These are phyloP conservation scores for Mycothermus thermophilus DNA, from an alignment of 495 filamentous ascomycete species.

Conservation along the genomic window DNA sequence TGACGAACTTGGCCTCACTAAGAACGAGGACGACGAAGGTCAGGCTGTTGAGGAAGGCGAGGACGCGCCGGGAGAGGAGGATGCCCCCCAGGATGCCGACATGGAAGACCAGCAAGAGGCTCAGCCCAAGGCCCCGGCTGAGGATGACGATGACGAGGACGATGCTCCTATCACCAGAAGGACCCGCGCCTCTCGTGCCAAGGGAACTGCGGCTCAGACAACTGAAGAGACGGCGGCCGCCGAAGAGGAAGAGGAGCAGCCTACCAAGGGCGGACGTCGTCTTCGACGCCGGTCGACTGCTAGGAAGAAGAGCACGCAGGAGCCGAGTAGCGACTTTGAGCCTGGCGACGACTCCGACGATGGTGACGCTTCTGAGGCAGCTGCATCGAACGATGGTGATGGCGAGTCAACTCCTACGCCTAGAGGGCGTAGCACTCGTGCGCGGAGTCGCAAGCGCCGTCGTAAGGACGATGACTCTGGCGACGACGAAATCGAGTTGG, in stretches of 20 bases:
- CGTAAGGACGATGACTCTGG: slow-evolving; percentile 14
- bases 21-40: too few relatives aligned
- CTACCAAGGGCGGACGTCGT: slow-evolving; percentile 24
- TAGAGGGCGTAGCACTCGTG: slow-evolving; percentile 22
- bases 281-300: slow-evolving; percentile 32
- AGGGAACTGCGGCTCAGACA: slow-evolving; percentile 7
- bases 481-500: slow-evolving; percentile 53
- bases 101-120: slow-evolving; percentile 12
- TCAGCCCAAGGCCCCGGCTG: slow-evolving; percentile 26
- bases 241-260: too few relatives aligned
- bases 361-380: slow-evolving; percentile 32
- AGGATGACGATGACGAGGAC: slow-evolving; percentile 51
- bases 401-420: slow-evolving; percentile 31
- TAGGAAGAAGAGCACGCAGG: slow-evolving; percentile 41
- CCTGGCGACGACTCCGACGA: slow-evolving; percentile 51
- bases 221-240: slow-evolving; percentile 23
- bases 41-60: slow-evolving; percentile 7
- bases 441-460: slow-evolving; percentile 26
- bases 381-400: slow-evolving; percentile 20
- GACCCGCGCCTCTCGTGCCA: slow-evolving; percentile 32
- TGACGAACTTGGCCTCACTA: slow-evolving; percentile 24
- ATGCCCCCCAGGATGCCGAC: slow-evolving; percentile 3
- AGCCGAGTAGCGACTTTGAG: slow-evolving; percentile 82
- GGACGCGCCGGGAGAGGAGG: slow-evolving; percentile 2
- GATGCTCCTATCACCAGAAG: slow-evolving; percentile 44